These are phyloP conservation scores for Podosphaera fusca DNA, from an alignment of 2,329 filamentous ascomycete species.

Conservation along the genomic window DNA sequence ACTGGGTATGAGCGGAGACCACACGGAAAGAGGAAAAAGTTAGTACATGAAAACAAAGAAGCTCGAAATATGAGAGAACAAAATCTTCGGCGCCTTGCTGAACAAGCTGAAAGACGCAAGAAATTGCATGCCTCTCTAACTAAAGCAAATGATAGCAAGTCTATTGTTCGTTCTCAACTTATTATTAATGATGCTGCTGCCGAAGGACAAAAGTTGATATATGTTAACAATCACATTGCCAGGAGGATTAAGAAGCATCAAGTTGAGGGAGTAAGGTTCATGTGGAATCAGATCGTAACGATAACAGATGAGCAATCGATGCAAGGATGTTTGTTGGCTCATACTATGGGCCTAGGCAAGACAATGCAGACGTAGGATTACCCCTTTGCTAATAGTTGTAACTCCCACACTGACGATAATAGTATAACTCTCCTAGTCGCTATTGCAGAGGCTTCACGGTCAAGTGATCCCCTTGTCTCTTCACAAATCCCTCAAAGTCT, in stretches of 20 bases:
- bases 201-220: conserved; percentile 35
- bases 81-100: conserved; percentile 27
- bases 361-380: conserved; percentile 36
- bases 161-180: conserved; percentile 23
- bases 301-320: conserved; percentile 22
- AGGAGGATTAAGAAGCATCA: conserved; percentile 55
- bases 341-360: conserved; percentile 83
- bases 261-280: conserved; percentile 57
- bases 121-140: conserved; percentile 25
- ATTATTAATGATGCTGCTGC: conserved; percentile 45
- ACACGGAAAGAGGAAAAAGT: conserved; percentile 16
- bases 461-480: conserved; percentile 29
- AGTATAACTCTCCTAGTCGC: conserved; percentile 58
- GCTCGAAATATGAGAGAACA: conserved; percentile 26
- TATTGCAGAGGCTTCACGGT: conserved; percentile 41
- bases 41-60: conserved; percentile 23
- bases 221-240: conserved; percentile 40
- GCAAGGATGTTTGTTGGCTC: conserved; percentile 63
- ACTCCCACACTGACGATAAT: neutral
- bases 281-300: conserved; percentile 65
- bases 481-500: conserved; percentile 47
- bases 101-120: conserved; percentile 28
- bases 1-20: neutral
- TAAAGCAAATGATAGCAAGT: conserved; percentile 19
- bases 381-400: neutral